Evolutionary conservation across 192 early-diverging fungal species (phyloP).

Genomic region (Obelidium mucronatum): DNA sequence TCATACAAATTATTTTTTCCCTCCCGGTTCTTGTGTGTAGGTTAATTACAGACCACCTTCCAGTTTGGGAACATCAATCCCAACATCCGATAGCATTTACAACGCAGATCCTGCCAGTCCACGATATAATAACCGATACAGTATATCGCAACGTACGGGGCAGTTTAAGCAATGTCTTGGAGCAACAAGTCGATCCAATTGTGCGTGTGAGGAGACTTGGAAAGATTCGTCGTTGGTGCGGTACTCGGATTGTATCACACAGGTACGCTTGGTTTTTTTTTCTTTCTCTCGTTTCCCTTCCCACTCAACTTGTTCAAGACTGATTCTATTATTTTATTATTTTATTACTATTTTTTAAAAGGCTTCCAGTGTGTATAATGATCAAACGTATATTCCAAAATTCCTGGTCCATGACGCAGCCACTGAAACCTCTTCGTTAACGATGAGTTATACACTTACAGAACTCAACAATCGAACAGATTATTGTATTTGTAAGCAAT

Average conservation of each 20-base stretch:
- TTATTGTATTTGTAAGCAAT: slow-evolving; percentile 31
- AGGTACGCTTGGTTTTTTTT: slow-evolving; percentile 5
- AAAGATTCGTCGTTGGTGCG: slow-evolving; percentile 1
- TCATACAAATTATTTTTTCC: slow-evolving; percentile 54
- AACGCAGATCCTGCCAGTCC: slow-evolving; percentile 35
- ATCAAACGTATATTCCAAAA: slow-evolving; percentile 15
- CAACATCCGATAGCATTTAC: slow-evolving; percentile 31
- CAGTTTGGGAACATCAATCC: slow-evolving; percentile 23
- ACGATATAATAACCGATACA: slow-evolving; percentile 29
- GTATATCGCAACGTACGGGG: slow-evolving; percentile 34
- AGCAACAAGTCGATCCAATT: neutral
- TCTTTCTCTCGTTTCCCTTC: no score
- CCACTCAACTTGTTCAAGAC: no score
- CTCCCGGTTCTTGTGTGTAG: slow-evolving; percentile 52
- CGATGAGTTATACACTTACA: slow-evolving; percentile 12
- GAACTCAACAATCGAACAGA: slow-evolving; percentile 41
- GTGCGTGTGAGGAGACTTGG: slow-evolving; percentile 15
- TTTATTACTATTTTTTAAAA: neutral
- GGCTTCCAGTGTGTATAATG: slow-evolving; percentile 30
- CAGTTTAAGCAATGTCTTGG: slow-evolving; percentile 27
- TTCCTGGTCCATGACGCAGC: slow-evolving; percentile 12
- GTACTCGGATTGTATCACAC: slow-evolving; percentile 34
- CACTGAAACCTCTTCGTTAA: neutral
- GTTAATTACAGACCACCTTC: slow-evolving; percentile 39
- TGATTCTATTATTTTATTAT: neutral